Conservation (phyloP, 495 filamentous ascomycete genomes). For the Aspergillus homomorphus region DNA sequence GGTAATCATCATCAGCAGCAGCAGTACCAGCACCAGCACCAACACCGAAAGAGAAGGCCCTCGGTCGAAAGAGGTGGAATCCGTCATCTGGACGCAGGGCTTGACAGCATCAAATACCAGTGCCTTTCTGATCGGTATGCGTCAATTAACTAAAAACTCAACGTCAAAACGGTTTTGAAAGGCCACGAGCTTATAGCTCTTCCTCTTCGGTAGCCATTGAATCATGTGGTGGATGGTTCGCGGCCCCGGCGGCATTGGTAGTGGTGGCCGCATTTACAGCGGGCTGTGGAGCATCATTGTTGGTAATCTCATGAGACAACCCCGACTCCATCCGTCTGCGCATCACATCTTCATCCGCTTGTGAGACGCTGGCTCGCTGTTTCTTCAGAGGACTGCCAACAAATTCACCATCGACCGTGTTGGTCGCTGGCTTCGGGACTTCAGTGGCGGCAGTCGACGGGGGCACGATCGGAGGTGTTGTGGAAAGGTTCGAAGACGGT, state of each 20-base stretch:
- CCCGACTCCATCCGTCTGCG: constrained; percentile 47
- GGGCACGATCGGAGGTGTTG: constrained; percentile 36
- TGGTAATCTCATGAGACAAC: constrained; percentile 36
- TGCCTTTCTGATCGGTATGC: too few species aligned
- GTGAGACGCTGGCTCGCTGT: constrained; percentile 68
- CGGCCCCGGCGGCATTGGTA: constrained; percentile 7
- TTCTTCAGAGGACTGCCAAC: constrained; percentile 84
- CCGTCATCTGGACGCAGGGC: too few species aligned
- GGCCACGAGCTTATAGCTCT: constrained; percentile 36
- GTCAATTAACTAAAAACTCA: too few species aligned
- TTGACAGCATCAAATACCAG: too few species aligned
- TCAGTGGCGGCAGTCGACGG: constrained; percentile 23
- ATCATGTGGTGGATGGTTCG: constrained; percentile 1
- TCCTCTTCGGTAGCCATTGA: constrained; percentile 31
- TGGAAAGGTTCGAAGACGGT: constrained; percentile 36
- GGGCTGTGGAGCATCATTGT: background rate
- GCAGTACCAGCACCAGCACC: too few species aligned
- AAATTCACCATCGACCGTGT: constrained; percentile 45
- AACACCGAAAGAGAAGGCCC: too few species aligned
- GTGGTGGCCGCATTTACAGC: background rate
- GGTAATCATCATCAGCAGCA: too few species aligned
- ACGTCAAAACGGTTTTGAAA: too few species aligned
- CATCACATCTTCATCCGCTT: constrained; percentile 53
- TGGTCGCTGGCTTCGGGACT: constrained; percentile 26
- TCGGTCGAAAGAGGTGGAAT: too few species aligned